Evolutionary conservation across 2,329 filamentous ascomycete species (phyloP).

Genomic region (Atkinsonella texensis): DNA sequence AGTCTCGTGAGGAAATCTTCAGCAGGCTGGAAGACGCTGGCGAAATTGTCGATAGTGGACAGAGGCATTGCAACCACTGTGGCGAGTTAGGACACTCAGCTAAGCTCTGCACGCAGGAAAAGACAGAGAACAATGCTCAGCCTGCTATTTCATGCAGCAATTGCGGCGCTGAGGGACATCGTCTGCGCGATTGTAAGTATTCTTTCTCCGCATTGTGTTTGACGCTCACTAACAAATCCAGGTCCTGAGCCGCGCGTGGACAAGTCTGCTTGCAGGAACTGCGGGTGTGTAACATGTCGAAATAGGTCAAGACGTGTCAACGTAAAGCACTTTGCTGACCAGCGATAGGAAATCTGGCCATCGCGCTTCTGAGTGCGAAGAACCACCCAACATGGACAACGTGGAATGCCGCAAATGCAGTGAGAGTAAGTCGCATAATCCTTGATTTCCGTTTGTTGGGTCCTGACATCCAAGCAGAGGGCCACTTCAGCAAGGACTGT

Average conservation of each 20-base stretch:
- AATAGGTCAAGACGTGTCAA: not conserved
- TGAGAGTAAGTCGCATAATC: slow-evolving; percentile 34
- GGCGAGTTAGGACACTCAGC: slow-evolving; percentile 48
- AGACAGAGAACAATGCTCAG: slow-evolving; percentile 31
- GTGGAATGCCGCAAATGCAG: slow-evolving; percentile 56
- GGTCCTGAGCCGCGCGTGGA: slow-evolving; percentile 49
- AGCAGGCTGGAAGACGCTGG: slow-evolving; percentile 54
- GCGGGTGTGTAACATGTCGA: slow-evolving; percentile 31
- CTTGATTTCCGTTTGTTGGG: not conserved
- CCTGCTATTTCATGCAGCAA: slow-evolving; percentile 49
- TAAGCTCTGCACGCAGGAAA: slow-evolving; percentile 50
- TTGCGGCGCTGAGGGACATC: slow-evolving; percentile 52
- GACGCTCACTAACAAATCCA: slow-evolving; percentile 14
- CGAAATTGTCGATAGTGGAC: slow-evolving; percentile 45
- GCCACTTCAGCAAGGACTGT: slow-evolving; percentile 53
- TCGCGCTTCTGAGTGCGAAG: slow-evolving; percentile 36
- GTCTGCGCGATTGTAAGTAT: slow-evolving; percentile 53
- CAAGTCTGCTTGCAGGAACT: slow-evolving; percentile 57
- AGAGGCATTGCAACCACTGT: slow-evolving; percentile 53
- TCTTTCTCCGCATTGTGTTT: not conserved
- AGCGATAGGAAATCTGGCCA: slow-evolving; percentile 35
- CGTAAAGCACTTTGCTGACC: not conserved
- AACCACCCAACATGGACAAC: slow-evolving; percentile 48
- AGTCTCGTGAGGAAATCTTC: slow-evolving; percentile 45
- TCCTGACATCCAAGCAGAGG: slow-evolving; percentile 25